Base-by-base conservation (phyloP, 768 basidiomycete genomes). In the Auriscalpium microsporum region DNA sequence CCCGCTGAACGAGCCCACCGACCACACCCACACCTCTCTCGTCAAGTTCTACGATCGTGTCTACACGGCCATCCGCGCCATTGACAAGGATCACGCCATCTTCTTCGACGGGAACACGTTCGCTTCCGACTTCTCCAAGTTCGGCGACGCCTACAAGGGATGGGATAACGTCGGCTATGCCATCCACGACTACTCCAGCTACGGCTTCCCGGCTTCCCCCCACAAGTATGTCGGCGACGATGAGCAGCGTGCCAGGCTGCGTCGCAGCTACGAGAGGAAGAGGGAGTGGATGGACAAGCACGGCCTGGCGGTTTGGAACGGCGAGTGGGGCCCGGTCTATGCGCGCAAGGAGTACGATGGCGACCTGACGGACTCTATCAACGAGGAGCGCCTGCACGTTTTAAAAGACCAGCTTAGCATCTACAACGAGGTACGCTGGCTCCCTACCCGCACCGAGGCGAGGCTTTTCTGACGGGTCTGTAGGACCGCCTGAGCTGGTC, bases 21-120 rank as follows among this genome's bases (percentile, higher is more conserved):
- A 91, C 65, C 72, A 82, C 14, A 72, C 80, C 48, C 86, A 88
- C 67, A 76, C 72, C 10, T 74, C 83, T 48, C 70, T 93, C 52
- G 63, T 90, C 58, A 66, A 59, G 8, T 90, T 85, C 72, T 91
- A 91, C 70, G 76, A 82, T 61, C 72, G 80, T 16, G 74, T 88
- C 23, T 78, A 90, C 69, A 72, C 71, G 17, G 85, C 84, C 23
- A 90, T 94, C 65, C 83, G 87, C 44, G 73, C 75, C 19, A 70
- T 84, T 52, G 91, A 93, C 69, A 70, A 77, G 2, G 69, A 83
- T 50, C 90, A 92, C 64, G 75, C 78, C 64, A 76, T 93, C 62
- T 92, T 86, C 76, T 78, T 87, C 67, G 90, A 90, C 67, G 86
- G 86, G 19, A 92, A 90, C 74, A 90, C 88, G 48, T 92, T 86